A percentile compares a stretch with the other conserved stretches of the same genome.
Conservation (phyloP, 768 basidiomycete species). For the Cystobasidium tubakii region DNA sequence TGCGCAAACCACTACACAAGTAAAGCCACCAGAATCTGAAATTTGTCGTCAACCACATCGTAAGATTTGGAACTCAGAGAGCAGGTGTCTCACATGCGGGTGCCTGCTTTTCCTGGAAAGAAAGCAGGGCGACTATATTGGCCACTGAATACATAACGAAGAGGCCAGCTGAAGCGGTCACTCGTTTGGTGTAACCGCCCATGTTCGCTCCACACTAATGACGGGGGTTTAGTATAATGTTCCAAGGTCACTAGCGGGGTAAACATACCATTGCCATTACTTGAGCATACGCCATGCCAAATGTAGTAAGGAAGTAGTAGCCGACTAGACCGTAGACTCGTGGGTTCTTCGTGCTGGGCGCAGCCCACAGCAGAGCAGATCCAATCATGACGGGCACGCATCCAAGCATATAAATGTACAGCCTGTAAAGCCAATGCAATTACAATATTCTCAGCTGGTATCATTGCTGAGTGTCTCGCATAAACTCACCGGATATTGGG, state of each 20-base stretch:
- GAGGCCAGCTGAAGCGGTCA: slow-evolving; percentile 4
- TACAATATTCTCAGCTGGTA: too few relatives aligned
- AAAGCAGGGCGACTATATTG: slow-evolving; percentile 3
- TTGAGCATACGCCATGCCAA: slow-evolving; percentile 11
- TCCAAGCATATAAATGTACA: slow-evolving; percentile 9
- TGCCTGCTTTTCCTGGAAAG: slow-evolving; percentile 5
- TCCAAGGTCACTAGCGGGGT: background rate
- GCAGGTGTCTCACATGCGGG: background rate
- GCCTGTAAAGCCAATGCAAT: background rate
- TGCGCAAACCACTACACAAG: slow-evolving; percentile 6
- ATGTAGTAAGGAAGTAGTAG: slow-evolving; percentile 6
- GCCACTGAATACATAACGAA: slow-evolving; percentile 9
- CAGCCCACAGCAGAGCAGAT: slow-evolving; percentile 14
- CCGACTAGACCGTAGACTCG: background rate
- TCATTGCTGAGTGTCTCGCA: too few relatives aligned
- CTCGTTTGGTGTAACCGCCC: slow-evolving; percentile 5
- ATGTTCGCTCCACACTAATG: background rate
- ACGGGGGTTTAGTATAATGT: background rate
- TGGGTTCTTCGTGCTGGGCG: slow-evolving; percentile 6
- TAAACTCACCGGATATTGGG: slow-evolving; percentile 11
- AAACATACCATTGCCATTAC: slow-evolving; percentile 13
- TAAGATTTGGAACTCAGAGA: too few relatives aligned
- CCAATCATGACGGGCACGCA: background rate
- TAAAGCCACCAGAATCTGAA: slow-evolving; percentile 12
- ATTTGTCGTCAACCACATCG: too few relatives aligned